Evolutionary conservation across 2,329 filamentous ascomycete species (phyloP), one percentile per base, ranked within the genome.

Genomic region (Aspergillus caelatus): DNA sequence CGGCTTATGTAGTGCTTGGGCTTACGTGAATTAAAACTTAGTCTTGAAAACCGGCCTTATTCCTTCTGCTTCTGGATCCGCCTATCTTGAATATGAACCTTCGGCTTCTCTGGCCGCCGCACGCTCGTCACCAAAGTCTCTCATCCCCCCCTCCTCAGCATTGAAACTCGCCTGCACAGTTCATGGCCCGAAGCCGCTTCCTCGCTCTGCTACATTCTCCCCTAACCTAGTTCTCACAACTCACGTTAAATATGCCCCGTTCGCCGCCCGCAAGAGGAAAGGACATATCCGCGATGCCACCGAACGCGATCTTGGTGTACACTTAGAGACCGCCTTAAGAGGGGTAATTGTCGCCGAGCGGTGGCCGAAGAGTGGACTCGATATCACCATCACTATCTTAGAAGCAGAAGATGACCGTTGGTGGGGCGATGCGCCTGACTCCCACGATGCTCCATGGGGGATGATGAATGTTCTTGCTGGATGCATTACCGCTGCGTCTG

Each of bases 321-420:
- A 98, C 76, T 83, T 99, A 3, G 94, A 98, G 78, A 94, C 93
- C 19, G 94, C 95, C 30, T 83, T 99, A 57, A 87, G 93, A 39
- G 94, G 94, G 1, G 91, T 93, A 9, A 89, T 98, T 57, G 94
- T 98, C 73, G 93, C 93, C 16, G 94, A 97, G 75, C 85, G 94
- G 62, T 99, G 94, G 92, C 95, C 95, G n/a, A 99, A 99, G 83
- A 97, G 93, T 76, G 94, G 93, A 52, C 89, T 97, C n/a, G 95
- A 99, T 75, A 89, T 99, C 46, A 90, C 97, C 21, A 88, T 99
- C 56, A 97, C 93, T 0, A 89, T 99, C 56, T 83, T 99, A 21
- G 95, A 99, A 80, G 94, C 93, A 3, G 95, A 98, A 74, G 92
- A 97, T 75, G 91, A 94, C 71, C 82, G 83, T 41, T 88, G 86